Evolutionary conservation across 2,329 filamentous ascomycete species (phyloP).

Genomic region (Cordyceps tenuipes): DNA sequence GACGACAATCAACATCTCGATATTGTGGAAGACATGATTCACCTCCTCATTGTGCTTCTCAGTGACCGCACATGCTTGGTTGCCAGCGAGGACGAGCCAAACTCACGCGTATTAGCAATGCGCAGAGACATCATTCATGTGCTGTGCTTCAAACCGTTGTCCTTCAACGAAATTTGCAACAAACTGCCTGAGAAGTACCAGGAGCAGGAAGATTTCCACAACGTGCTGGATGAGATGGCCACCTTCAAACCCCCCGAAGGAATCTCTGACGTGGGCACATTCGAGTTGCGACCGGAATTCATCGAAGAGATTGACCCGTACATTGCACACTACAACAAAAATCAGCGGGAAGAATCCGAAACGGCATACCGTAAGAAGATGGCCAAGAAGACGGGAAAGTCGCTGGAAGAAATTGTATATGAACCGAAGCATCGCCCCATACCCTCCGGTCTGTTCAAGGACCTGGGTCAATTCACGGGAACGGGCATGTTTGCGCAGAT

Average conservation of each 20-base stretch:
- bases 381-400: conserved; percentile 78
- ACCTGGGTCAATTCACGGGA: conserved; percentile 70
- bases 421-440: conserved; percentile 78
- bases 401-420: conserved; percentile 76
- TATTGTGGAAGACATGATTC: conserved; percentile 90
- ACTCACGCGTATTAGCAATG: conserved; percentile 61
- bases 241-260: conserved; percentile 86
- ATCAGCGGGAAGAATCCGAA: conserved; percentile 93
- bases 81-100: conserved; percentile 55
- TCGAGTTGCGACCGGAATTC: conserved; percentile 80
- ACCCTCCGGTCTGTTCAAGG: conserved; percentile 64
- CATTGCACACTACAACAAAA: conserved; percentile 91
- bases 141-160: conserved; percentile 90
- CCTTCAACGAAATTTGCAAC: conserved; percentile 82
- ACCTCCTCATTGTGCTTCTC: conserved; percentile 81
- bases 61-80: conserved; percentile 80
- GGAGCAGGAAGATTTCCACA: conserved; percentile 81
- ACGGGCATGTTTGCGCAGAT: conserved; percentile 84
- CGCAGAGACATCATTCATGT: conserved; percentile 88
- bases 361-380: conserved; percentile 78
- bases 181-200: conserved; percentile 84
- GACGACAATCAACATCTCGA: conserved; percentile 87
- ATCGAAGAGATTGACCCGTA: conserved; percentile 90
- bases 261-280: conserved; percentile 84
- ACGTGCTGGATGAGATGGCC: conserved; percentile 78